Percentiles rank a stretch among this genome's conserved stretches.
phyloP scores from a whole-genome alignment of 108 stramenopile genomes.

The Fragilaria radians region DNA sequence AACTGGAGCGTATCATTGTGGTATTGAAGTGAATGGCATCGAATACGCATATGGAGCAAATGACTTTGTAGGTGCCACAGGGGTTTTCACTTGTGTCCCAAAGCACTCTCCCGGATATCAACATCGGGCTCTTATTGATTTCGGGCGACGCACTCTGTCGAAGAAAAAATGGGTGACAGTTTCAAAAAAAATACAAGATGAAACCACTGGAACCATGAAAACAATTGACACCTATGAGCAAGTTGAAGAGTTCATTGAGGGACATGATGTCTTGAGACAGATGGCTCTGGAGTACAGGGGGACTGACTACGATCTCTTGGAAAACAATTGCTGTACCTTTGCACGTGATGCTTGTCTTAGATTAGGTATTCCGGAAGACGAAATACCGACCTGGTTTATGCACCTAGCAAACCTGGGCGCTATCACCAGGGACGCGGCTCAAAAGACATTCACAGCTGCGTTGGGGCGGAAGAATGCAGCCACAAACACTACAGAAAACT shows the following conservation, averaged over 20 bases:
- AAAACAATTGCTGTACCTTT: constrained; percentile 85
- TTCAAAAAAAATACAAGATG: constrained; percentile 7
- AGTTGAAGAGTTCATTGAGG: constrained; percentile 43
- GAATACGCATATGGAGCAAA: constrained; percentile 79
- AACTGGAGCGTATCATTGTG: constrained; percentile 80
- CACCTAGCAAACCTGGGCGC: constrained; percentile 63
- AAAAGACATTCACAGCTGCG: background rate
- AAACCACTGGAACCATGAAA: constrained; percentile 1
- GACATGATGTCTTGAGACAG: constrained; percentile 42
- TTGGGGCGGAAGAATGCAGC: background rate
- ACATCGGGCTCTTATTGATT: constrained; percentile 61
- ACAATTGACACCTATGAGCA: constrained; percentile 8
- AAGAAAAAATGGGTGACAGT: constrained; percentile 32
- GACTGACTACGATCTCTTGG: constrained; percentile 63
- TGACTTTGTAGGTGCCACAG: constrained; percentile 50
- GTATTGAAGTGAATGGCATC: constrained; percentile 75
- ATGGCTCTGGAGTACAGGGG: constrained; percentile 77
- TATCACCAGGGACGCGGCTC: constrained; percentile 53
- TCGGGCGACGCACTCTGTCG: constrained; percentile 44
- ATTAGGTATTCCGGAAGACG: constrained; percentile 60
- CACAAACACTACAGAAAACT: background rate
- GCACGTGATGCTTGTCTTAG: constrained; percentile 67
- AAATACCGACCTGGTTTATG: constrained; percentile 79
- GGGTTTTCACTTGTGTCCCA: constrained; percentile 74
- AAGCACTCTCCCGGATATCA: constrained; percentile 69